Base-by-base conservation (phyloP, 2,329 filamentous ascomycete species). In the Pseudocercospora fuligena region DNA sequence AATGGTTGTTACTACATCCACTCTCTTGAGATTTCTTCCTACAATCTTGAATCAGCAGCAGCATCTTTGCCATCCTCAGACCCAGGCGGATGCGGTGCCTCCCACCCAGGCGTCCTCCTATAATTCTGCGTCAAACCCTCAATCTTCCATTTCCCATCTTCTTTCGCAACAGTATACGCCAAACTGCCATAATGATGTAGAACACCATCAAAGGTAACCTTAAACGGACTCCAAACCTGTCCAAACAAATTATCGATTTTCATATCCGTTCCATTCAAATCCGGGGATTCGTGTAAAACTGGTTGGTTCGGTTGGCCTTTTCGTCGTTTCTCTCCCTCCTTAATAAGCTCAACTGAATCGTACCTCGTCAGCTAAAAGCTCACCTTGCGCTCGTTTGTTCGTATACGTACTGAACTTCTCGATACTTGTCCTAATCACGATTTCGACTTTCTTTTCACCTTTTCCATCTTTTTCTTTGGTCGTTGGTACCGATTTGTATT, bases 111-210 rank as follows among this genome's bases (percentile, higher is more conserved):
- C 36, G 66, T 69, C 59, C 70, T 63, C 63, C 66, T 63, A 62
- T 72, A 72, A 47, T 66, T 68, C 68, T 72, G 70, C 60, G 66
- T 67, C 65, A 70, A 64, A 9, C 68, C 67, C 40, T 70, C 68
- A 63, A 72, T 65, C 51, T 60, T 70, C 68, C 69, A 70, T 27
- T 57, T 66, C 61, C 64, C 61, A 51, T 49, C 60, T 8, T 25
- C 64, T 43, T 66, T 66, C 29, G 59, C 68, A 16, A 69, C 60
- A 12, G 66, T 70, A 53, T 60, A 72, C 21, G 69, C 64, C 51
- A 72, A 64, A 9, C 19, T 67, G 25, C 70, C 70, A 59, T 69
- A 72, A 62, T 72, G 70, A 66, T 72, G 70, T 66, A 72, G 53
- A 21, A 65, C 61, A 27, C 68, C 70, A 66, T 70, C 70, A 63